Evolutionary conservation across 2,329 filamentous ascomycete species (phyloP), one percentile per base, ranked within the genome.

Genomic region (Pleurostoma richardsiae): DNA sequence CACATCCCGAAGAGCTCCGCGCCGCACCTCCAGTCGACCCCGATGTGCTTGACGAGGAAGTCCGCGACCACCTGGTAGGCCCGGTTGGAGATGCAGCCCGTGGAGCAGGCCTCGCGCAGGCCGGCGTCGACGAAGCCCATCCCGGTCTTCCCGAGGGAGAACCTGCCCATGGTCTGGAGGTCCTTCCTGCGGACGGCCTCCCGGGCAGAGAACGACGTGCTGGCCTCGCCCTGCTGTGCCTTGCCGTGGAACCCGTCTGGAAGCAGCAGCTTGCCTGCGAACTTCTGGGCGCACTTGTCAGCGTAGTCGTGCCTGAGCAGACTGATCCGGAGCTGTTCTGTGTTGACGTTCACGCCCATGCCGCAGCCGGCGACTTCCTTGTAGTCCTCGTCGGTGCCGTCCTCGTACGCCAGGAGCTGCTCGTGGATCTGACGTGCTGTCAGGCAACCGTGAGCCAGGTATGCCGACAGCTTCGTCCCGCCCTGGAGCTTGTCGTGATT

Each of bases 391-490:
- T 72, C 64, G 0, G 60, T 65, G 2, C 84, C 87, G 40, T 88
- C 74, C 64, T 92, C 88, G 49, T 88, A 86, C 27, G 76, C 74
- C 4, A 83, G 29, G 42, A 92, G 72, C n/a, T 76, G 73, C 41
- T 76, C 73, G 52, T 91, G 86, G 4, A 92, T 68, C 58, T 89
- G 84, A 1, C 88, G 79, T 1, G 86, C 83, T 0, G 86, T 86
- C 39, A 91, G 70, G 54, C 80, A 85, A 4, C 88, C 88, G 7
- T 88, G 74, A 0, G 86, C 77, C 1, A 92, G 73, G 60, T 81
- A 91, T 0, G 80, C 83, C 0, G 86, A 88, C 0, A 92, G 69
- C 52, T 90, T 90, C 3, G 86, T 90, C 56, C 83, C 87, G 3
- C 86, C 87, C 0, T 90, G 61, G 1, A 90, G 71, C 1, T 83